Base-by-base conservation (phyloP, 2,329 filamentous ascomycete species). In the Trichoderma brevicompactum region DNA sequence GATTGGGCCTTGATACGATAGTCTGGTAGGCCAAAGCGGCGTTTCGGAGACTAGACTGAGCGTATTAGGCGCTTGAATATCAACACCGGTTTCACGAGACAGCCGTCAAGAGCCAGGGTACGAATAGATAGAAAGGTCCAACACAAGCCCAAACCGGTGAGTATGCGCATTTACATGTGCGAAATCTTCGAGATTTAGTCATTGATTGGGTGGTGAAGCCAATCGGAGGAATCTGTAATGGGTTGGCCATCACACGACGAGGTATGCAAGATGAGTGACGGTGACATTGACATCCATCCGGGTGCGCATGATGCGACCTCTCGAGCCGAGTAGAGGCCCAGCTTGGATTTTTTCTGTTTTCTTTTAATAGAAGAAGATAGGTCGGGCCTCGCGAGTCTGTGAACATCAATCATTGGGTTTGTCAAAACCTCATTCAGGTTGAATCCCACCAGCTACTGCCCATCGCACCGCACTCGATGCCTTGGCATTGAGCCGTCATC, bases 1-100 rank as follows among this genome's bases (percentile, higher is more conserved):
- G 28, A 54, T 46, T 36, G 49, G 19, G n/a, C 40, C 5, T n/a
- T 63, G 59, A 63, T 46, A 63, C 59, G 17, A 54, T 54, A 28
- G 59, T 17, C 5, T 28, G 17, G 36, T 19, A 9, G 52, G 10
- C 17, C 36, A 41, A 34, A 9, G 40, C 23, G 15, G 46, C 32
- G 40, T 38, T 17, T 36, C 28, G 32, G 40, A 63, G 38, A 15
- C 59, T 38, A 38, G 10, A 34, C 17, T n/a, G 10, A 17, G 49
- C 15, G 40, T 38, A 28, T 28, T 5, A 28, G 38, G 40, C 13
- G n/a, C n/a, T 36, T n/a, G 12, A 12, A 44, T 23, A 12, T 19
- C 48, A 32, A 52, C 17, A 23, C 13, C n/a, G n/a, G 38, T 5
- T 12, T 17, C 23, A 48, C 36, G 23, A 17, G 23, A 61, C 12